Evolutionary conservation across 495 filamentous ascomycete genomes (phyloP).

Genomic region (Aspergillus haitiensis): DNA sequence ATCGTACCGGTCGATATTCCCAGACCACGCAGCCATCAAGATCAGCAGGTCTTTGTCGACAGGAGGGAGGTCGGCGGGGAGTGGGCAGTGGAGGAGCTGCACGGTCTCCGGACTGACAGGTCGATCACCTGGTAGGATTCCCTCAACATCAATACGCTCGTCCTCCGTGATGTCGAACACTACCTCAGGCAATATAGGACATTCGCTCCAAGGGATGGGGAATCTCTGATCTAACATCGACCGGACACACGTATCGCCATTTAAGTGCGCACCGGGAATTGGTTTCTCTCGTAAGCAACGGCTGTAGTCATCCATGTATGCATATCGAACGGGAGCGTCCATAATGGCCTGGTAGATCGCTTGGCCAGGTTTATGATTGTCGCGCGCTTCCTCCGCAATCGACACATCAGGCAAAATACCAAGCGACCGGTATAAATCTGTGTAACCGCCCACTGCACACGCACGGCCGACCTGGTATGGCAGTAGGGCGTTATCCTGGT

Average conservation of each 20-base stretch:
- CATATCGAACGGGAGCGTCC: conserved; percentile 3
- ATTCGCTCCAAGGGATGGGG: conserved; percentile 4
- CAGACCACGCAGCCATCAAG: conserved; percentile 28
- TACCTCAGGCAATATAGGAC: not conserved
- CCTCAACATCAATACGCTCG: conserved; percentile 22
- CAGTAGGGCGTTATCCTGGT: conserved; percentile 22
- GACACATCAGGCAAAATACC: conserved; percentile 32
- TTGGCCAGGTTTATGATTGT: conserved; percentile 8
- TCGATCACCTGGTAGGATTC: conserved; percentile 13
- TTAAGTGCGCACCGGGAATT: conserved; percentile 24
- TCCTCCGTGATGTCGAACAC: conserved; percentile 29
- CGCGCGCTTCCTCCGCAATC: conserved; percentile 34
- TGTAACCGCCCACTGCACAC: conserved; percentile 35
- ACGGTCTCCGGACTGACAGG: conserved; percentile 2
- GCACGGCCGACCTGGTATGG: conserved; percentile 34
- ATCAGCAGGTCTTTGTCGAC: conserved; percentile 28
- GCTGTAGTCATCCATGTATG: conserved; percentile 8
- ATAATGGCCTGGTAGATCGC: conserved; percentile 4
- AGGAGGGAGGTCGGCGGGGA: conserved; percentile 27
- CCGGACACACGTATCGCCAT: conserved; percentile 34
- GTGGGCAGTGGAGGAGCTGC: conserved; percentile 20
- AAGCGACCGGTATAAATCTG: conserved; percentile 31
- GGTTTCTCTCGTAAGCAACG: not conserved
- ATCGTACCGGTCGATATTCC: conserved; percentile 29
- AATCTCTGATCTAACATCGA: conserved; percentile 21